Evolutionary conservation across 2,329 filamentous ascomycete genomes (phyloP).

Genomic region (Aspergillus neoniger): DNA sequence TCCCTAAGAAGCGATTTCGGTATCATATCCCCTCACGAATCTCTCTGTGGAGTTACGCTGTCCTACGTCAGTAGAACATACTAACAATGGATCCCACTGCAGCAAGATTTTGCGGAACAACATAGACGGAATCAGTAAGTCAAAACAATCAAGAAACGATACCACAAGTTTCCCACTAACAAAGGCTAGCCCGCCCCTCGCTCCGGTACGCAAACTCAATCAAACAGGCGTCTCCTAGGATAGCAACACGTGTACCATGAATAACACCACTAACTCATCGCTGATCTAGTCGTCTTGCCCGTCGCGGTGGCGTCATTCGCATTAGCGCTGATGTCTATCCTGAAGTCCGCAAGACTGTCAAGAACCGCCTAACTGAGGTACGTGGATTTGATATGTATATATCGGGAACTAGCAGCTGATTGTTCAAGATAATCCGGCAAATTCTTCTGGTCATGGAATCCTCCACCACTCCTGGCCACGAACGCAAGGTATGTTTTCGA

Average conservation of each 20-base stretch:
- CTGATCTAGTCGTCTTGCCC: constrained; percentile 35
- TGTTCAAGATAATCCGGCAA: constrained; percentile 26
- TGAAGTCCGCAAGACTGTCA: constrained; percentile 25
- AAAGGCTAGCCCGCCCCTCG: constrained; percentile 31
- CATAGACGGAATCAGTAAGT: constrained; percentile 34
- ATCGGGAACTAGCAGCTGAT: not conserved
- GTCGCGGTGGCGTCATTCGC: constrained; percentile 35
- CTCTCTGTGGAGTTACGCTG: not conserved
- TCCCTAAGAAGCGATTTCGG: not conserved
- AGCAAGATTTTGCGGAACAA: constrained; percentile 26
- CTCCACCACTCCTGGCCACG: not conserved
- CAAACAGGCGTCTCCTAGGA: not conserved
- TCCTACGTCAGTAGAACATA: not conserved
- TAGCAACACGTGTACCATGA: not conserved
- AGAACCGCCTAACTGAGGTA: constrained; percentile 26
- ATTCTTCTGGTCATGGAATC: constrained; percentile 28
- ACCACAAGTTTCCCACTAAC: not conserved
- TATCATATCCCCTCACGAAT: not conserved
- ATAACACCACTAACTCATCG: not conserved
- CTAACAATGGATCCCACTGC: not conserved
- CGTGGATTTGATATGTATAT: not conserved
- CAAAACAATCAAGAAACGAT: not conserved
- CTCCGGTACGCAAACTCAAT: constrained; percentile 30
- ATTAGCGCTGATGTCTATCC: constrained; percentile 36
- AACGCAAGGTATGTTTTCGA: constrained; percentile 18